Evolutionary conservation across 106 monocot genomes (phyloP).

Genomic region (Vanilla planifolia): DNA sequence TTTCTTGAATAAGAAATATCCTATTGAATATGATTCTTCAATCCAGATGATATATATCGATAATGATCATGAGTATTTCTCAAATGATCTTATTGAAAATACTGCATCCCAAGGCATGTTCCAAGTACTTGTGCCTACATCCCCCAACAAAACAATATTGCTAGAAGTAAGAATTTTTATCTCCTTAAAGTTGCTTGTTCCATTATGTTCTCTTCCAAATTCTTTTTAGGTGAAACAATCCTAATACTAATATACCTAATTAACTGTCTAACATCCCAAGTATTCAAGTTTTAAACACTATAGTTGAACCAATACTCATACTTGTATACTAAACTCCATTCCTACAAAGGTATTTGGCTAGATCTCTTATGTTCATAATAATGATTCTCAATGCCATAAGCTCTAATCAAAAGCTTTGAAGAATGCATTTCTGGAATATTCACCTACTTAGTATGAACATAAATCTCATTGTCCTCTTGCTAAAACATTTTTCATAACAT

Average conservation of each 20-base stretch:
- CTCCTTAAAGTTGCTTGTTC: no score
- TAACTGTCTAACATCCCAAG: neutral
- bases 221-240: neutral
- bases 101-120: neutral
- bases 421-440: neutral
- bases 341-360: neutral
- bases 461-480: neutral
- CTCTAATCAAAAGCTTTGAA: neutral
- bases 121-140: neutral
- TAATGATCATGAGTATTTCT: neutral
- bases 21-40: no score
- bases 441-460: neutral
- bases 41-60: neutral
- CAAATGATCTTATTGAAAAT: neutral
- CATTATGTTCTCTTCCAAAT: neutral
- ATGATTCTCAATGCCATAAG: neutral
- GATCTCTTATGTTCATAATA: neutral
- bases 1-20: neutral
- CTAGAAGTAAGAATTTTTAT: no score
- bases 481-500: neutral
- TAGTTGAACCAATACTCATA: neutral
- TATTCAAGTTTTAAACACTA: neutral
- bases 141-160: no score
- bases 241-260: neutral
- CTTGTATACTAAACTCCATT: no score